Evolutionary conservation across 768 basidiomycete genomes (phyloP).

Genomic region (Rhizopogon vinicolor): DNA sequence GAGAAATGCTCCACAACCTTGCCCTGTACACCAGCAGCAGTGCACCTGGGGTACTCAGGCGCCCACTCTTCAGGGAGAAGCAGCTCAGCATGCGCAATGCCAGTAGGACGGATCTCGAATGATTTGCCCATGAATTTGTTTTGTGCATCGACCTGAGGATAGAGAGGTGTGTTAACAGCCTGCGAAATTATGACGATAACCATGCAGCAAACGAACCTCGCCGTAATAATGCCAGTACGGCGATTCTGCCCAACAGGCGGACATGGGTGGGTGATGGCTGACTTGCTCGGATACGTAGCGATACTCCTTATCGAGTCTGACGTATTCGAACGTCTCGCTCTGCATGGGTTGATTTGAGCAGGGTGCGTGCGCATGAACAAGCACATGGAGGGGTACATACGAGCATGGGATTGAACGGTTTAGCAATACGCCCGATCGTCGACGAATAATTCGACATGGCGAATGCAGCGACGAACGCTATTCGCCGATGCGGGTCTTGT

Average conservation of each 20-base stretch:
- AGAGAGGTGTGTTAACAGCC: conserved; percentile 1
- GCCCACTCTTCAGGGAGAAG: conserved; percentile 66
- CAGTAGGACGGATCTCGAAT: conserved; percentile 94
- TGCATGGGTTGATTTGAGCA: conserved; percentile 21
- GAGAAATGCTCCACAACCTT: conserved; percentile 86
- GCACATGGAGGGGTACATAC: conserved; percentile 35
- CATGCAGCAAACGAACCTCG: conserved; percentile 42
- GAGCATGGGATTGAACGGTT: conserved; percentile 96
- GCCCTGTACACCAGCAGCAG: conserved; percentile 34
- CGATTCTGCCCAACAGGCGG: conserved; percentile 92
- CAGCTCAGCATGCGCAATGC: conserved; percentile 87
- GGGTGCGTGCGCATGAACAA: background rate
- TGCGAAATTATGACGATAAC: background rate
- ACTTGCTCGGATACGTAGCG: conserved; percentile 96
- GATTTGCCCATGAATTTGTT: conserved; percentile 96
- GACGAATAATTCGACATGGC: conserved; percentile 98
- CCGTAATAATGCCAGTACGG: conserved; percentile 89
- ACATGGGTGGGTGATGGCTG: conserved; percentile 95
- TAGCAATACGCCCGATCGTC: conserved; percentile 93
- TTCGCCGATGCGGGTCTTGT: conserved; percentile 69
- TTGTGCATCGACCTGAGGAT: conserved; percentile 81
- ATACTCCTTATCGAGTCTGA: conserved; percentile 80
- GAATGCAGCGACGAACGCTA: conserved; percentile 93
- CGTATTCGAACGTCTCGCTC: conserved; percentile 95
- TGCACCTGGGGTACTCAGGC: conserved; percentile 56